Base-by-base conservation (phyloP, 768 basidiomycete genomes). In the Psilocybe sp. region DNA sequence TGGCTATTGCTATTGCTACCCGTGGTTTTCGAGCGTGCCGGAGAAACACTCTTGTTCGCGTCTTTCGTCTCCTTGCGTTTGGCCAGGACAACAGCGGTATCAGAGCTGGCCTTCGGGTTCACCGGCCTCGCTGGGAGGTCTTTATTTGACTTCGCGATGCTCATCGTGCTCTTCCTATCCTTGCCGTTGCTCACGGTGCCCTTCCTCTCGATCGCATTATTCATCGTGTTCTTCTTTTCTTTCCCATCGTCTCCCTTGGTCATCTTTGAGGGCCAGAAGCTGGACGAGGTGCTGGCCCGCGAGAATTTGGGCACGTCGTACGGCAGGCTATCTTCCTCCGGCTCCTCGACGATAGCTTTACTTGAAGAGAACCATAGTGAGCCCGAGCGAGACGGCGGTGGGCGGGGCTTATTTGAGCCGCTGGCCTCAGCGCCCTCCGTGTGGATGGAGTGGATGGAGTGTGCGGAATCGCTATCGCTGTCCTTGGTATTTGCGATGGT, bases 191-290 rank as follows among this genome's bases (percentile, higher is more conserved):
- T 28, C 23, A 28, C 7, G 4, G 23, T 28, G 7, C 23, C 23
- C 23, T 28, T 28, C 23, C 23, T 28, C 23, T 28, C 23, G 23
- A 28, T 7, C 23, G 4, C 23, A 28, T 7, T 28, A 7, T 7
- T 7, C 23, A 28, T 28, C 23, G 23, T 28, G 23, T 7, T 28
- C 23, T 28, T 28, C 23, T 7, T 28, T 7, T 28, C 23, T 7
- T 28, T 28, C 7, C 4, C 23, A 3, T 28, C 23, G 23, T 28
- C 23, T 7, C 23, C 23, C 7, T 28, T 53, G 46, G 53, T 54
- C 52, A 59, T 64, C 16, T 66, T 60, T 34, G 47, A 43, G 5
- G 66, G 65, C 70, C 70, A 72, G 53, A 71, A 68, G 15, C 60
- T 53, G 9, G 63, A 60, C 9, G 63, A 40, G 2, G 69, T 69